Evolutionary conservation across 1,284 basidiomycete species (phyloP).

Genomic region (Sporisorium iseilematis-ciliati): DNA sequence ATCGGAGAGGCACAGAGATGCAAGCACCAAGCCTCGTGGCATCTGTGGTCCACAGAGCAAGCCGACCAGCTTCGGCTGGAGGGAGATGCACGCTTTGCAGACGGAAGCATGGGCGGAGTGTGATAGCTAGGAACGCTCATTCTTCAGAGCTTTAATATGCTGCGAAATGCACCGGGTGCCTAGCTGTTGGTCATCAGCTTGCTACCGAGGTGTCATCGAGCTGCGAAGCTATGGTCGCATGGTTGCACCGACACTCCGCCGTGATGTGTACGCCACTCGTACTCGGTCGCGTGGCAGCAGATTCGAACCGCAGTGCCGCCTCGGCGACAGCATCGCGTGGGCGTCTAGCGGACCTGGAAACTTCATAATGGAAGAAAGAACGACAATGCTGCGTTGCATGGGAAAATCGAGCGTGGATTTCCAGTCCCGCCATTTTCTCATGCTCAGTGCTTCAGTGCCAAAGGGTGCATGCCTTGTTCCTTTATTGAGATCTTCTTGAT

Average conservation of each 20-base stretch:
- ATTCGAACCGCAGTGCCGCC: conserved; percentile 7
- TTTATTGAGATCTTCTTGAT: too few species aligned
- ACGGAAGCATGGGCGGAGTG: neutral
- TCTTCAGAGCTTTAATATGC: neutral
- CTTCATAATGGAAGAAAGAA: neutral
- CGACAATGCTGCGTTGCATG: conserved; percentile 7
- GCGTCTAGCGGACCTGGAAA: conserved; percentile 17
- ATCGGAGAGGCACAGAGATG: neutral
- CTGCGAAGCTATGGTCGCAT: conserved; percentile 1
- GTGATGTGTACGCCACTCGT: neutral
- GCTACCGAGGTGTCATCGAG: conserved; percentile 7
- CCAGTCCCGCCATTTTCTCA: neutral
- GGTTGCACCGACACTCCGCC: neutral
- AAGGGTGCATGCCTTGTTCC: neutral
- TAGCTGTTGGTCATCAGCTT: neutral
- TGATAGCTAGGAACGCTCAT: neutral
- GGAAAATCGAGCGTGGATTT: conserved; percentile 8
- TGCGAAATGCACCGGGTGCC: neutral
- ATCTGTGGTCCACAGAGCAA: neutral
- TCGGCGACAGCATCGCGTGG: conserved; percentile 28
- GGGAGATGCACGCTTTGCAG: neutral
- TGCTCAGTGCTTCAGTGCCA: neutral
- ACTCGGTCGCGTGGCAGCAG: conserved; percentile 13
- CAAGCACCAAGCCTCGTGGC: conserved; percentile 3
- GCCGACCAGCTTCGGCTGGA: neutral